Base-by-base conservation (phyloP, 2,329 filamentous ascomycete genomes). In the Hypoxylon sp. region DNA sequence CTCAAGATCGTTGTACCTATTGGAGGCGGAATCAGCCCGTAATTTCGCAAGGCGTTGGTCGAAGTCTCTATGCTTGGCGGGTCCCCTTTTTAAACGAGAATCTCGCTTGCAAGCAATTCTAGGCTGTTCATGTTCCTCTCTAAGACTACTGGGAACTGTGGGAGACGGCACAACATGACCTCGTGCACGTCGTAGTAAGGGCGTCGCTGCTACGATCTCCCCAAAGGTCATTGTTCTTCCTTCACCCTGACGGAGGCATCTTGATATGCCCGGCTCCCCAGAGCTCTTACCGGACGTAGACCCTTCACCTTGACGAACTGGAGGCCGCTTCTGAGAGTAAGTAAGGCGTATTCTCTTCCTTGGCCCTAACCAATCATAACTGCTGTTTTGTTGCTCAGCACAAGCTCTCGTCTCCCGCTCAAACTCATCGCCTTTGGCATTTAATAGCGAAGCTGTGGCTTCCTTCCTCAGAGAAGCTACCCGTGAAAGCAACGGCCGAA, bases 401-500 rank as follows among this genome's bases (percentile, higher is more conserved):
- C 19, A 38, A n/a, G 52, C 14, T 25, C 30, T 52, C 32, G 50
- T 50, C 46, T 71, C 55, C 19, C 53, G 62, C 53, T n/a, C 57
- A 30, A 32, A 32, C 32, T 62, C 58, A 19, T 61, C 57, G 1
- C 61, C 56, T 5, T 14, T 14, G 21, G 59, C 38, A 34, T 30
- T 58, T 9, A 25, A 51, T 25, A 71, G 58, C 19, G 71, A 67
- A 28, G 67, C 62, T 43, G 70, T 59, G 14, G 74, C 60, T 4
- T 79, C 78, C 61, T 78, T 82, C 23, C 77, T 77, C 2, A 84
- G 71, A 36, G 80, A 79, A 67, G 79, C 75, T 36, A 84, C 79
- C 48, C 81, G 77, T 11, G 82, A 83, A 28, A 80, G 76, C 59
- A 84, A 70, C 6, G 81, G 80, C 32, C 82, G 80, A 34, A 84